phyloP scores from a whole-genome alignment of 2,329 filamentous ascomycete genomes.

The Tolypocladium album region DNA sequence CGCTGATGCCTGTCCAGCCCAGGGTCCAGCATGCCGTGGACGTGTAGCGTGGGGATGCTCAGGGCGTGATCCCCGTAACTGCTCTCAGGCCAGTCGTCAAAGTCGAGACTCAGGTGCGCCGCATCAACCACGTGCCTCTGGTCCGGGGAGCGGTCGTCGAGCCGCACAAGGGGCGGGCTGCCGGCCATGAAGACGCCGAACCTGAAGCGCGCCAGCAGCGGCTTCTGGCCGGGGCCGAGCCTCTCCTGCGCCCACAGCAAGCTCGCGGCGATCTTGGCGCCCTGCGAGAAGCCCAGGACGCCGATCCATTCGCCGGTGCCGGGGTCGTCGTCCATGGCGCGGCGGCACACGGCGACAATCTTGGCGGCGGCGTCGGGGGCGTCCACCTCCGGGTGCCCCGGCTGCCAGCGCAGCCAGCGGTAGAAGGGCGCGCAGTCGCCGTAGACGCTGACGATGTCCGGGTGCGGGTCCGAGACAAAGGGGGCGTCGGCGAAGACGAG shows the following conservation, averaged over 20 bases:
- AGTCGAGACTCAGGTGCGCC: conserved; percentile 10
- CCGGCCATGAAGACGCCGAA: conserved; percentile 26
- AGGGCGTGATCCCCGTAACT: conserved; percentile 27
- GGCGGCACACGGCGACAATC: conserved; percentile 26
- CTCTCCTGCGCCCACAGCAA: conserved; percentile 50
- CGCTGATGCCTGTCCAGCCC: conserved; percentile 41
- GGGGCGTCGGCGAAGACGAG: conserved; percentile 64
- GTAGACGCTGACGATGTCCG: conserved; percentile 55
- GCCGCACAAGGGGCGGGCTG: conserved; percentile 17
- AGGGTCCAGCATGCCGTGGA: conserved; percentile 44
- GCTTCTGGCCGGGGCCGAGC: conserved; percentile 5
- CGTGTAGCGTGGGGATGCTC: conserved; percentile 22
- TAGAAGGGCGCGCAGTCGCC: conserved; percentile 55
- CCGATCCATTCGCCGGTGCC: conserved; percentile 48
- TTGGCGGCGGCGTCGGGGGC: conserved; percentile 22
- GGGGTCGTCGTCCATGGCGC: conserved; percentile 42
- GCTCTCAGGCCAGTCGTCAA: conserved; percentile 32
- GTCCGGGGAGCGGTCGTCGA: conserved; percentile 37
- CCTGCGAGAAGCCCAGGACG: conserved; percentile 56
- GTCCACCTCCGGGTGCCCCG: conserved; percentile 41
- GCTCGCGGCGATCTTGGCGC: conserved; percentile 50
- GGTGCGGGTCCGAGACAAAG: conserved; percentile 49
- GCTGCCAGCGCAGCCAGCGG: conserved; percentile 51
- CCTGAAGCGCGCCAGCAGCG: conserved; percentile 14
- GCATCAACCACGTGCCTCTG: conserved; percentile 28